phyloP scores from a whole-genome alignment of 2,329 filamentous ascomycete genomes.

The Cryphonectria radicalis region DNA sequence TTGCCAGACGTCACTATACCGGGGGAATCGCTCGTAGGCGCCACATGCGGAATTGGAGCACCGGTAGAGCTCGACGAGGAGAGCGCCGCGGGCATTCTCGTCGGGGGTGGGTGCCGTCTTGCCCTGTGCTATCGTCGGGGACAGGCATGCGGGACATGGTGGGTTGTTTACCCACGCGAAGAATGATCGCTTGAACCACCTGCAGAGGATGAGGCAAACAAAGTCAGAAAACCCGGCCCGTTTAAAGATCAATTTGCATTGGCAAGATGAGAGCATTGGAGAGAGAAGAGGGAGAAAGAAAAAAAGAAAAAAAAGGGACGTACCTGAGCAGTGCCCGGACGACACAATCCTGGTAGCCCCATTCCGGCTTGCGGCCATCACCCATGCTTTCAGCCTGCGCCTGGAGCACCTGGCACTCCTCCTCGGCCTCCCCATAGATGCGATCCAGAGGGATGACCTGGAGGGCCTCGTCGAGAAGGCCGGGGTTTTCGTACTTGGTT shows the following conservation, averaged over 20 bases:
- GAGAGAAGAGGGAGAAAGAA: no score
- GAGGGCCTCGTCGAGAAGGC: constrained; percentile 88
- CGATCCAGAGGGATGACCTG: constrained; percentile 84
- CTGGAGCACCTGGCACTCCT: constrained; percentile 85
- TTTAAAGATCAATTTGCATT: no score
- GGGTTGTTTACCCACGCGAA: constrained; percentile 98
- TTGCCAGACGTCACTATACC: constrained; percentile 94
- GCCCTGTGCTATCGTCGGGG: constrained; percentile 80
- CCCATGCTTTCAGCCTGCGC: constrained; percentile 89
- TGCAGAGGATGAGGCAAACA: constrained; percentile 38
- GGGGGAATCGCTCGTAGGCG: constrained; percentile 84
- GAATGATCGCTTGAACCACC: constrained; percentile 95
- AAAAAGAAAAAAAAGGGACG: constrained; percentile 37
- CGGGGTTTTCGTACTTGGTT: constrained; percentile 94
- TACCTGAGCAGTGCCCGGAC: constrained; percentile 84
- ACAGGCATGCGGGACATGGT: constrained; percentile 77
- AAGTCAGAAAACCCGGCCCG: constrained; percentile 20
- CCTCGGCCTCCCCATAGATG: constrained; percentile 92
- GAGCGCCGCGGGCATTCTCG: constrained; percentile 85
- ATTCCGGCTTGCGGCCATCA: constrained; percentile 78
- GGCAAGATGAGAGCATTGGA: no score
- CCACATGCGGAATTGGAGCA: constrained; percentile 79
- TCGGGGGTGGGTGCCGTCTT: constrained; percentile 86
- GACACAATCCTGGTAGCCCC: constrained; percentile 98
- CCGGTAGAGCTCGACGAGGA: constrained; percentile 85